Evolutionary conservation across 305 asterid species (phyloP).

Genomic region (Fraxinus velutina): DNA sequence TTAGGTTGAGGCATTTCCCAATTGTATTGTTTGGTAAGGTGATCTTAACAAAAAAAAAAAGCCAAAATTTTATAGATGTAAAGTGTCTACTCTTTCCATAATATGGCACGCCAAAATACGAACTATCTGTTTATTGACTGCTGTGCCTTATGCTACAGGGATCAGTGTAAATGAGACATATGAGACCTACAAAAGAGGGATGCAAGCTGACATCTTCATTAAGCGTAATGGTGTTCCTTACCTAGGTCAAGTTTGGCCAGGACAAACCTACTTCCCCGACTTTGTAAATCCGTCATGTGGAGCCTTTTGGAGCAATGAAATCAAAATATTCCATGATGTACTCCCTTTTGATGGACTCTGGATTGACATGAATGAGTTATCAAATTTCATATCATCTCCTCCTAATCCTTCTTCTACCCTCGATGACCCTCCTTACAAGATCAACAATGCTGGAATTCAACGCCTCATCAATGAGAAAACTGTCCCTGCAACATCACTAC

Average conservation of each 20-base stretch:
- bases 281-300: slow-evolving; percentile 51
- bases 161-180: slow-evolving; percentile 56
- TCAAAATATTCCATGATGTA: slow-evolving; percentile 47
- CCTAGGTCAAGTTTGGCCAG: slow-evolving; percentile 86
- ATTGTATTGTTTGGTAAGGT: background rate
- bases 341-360: slow-evolving; percentile 78
- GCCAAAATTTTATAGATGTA: background rate
- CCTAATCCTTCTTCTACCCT: slow-evolving; percentile 43
- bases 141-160: slow-evolving; percentile 39
- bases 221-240: slow-evolving; percentile 68
- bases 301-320: slow-evolving; percentile 65
- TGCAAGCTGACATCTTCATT: slow-evolving; percentile 63
- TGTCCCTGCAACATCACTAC: slow-evolving; percentile 59
- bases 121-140: background rate
- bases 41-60: background rate
- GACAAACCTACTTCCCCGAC: slow-evolving; percentile 70
- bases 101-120: background rate
- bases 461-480: slow-evolving; percentile 43
- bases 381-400: slow-evolving; percentile 59
- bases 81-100: background rate
- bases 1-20: background rate
- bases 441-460: slow-evolving; percentile 43
- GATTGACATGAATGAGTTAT: slow-evolving; percentile 87
- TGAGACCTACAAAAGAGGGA: slow-evolving; percentile 60
- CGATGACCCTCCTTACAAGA: slow-evolving; percentile 66